Evolutionary conservation across 352 stramenopile species (phyloP).

Genomic region (Globisporangium rhizosaccharum): DNA sequence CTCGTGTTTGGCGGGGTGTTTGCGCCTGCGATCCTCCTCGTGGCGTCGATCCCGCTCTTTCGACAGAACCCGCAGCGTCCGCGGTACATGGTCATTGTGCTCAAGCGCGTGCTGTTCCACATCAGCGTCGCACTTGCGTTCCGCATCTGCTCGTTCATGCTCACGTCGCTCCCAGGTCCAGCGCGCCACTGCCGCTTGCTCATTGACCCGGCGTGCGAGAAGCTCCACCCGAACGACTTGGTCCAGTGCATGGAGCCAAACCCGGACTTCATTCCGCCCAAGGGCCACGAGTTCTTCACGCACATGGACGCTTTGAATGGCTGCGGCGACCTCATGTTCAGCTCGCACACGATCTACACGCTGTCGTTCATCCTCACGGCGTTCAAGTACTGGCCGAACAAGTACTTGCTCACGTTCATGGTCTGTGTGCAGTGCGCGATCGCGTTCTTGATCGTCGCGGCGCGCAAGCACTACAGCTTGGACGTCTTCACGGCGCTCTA

Average conservation of each 20-base stretch:
- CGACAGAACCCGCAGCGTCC: conserved; percentile 52
- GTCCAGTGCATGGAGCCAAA: conserved; percentile 57
- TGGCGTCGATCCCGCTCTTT: conserved; percentile 62
- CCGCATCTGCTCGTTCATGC: conserved; percentile 75
- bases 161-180: conserved; percentile 63
- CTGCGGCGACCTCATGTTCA: conserved; percentile 91
- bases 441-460: conserved; percentile 84
- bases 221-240: conserved; percentile 43
- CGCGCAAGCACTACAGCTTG: conserved; percentile 88
- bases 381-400: conserved; percentile 87
- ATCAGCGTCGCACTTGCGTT: conserved; percentile 69
- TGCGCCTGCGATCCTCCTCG: conserved; percentile 59
- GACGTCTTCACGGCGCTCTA: conserved; percentile 89
- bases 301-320: conserved; percentile 75
- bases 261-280: conserved; percentile 67
- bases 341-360: conserved; percentile 90
- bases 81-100: conserved; percentile 73
- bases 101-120: conserved; percentile 78
- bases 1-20: conserved; percentile 76
- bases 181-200: conserved; percentile 67
- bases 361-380: conserved; percentile 82
- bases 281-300: conserved; percentile 44
- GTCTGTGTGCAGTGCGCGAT: conserved; percentile 73
- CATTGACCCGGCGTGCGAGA: conserved; percentile 59
- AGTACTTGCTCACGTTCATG: conserved; percentile 67